Evolutionary conservation across 305 asterid species (phyloP).

Genomic region (Fraxinus greggii): DNA sequence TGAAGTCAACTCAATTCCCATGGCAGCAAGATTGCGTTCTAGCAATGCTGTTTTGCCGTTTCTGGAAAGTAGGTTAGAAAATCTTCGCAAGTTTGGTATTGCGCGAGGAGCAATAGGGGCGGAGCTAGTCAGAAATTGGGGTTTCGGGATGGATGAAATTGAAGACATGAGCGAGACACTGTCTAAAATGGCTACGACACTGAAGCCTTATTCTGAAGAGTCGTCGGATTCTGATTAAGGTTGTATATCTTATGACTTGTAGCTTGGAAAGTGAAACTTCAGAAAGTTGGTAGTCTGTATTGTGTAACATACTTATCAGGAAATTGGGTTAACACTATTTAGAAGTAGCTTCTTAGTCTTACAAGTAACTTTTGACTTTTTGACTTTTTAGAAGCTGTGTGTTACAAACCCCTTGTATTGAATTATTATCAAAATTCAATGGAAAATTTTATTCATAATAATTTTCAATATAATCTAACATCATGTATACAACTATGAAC

Average conservation of each 20-base stretch:
- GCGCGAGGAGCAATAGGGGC: conserved; percentile 70
- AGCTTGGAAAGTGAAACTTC: not conserved
- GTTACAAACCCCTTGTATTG: not conserved
- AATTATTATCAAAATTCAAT: too few relatives aligned
- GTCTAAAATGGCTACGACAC: conserved; percentile 55
- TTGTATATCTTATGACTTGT: not conserved
- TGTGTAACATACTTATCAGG: not conserved
- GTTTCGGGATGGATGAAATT: conserved; percentile 72
- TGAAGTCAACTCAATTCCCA: conserved; percentile 79
- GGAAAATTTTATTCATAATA: too few relatives aligned
- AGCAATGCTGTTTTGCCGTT: conserved; percentile 71
- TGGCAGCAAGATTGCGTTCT: conserved; percentile 89
- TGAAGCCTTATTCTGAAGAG: conserved; percentile 43
- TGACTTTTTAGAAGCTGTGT: too few relatives aligned
- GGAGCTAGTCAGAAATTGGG: conserved; percentile 66
- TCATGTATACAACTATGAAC: too few relatives aligned
- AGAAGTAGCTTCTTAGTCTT: not conserved
- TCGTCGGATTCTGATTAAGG: conserved; percentile 74
- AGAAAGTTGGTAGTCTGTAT: not conserved
- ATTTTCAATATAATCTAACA: too few relatives aligned
- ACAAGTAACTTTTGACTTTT: too few relatives aligned
- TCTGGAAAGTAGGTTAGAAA: conserved; percentile 56
- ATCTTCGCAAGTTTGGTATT: conserved; percentile 63
- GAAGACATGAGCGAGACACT: conserved; percentile 72
- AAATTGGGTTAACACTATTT: not conserved